Evolutionary conservation across 164 flowering plant species (phyloP).

Genomic region (Liriodendron chinense): DNA sequence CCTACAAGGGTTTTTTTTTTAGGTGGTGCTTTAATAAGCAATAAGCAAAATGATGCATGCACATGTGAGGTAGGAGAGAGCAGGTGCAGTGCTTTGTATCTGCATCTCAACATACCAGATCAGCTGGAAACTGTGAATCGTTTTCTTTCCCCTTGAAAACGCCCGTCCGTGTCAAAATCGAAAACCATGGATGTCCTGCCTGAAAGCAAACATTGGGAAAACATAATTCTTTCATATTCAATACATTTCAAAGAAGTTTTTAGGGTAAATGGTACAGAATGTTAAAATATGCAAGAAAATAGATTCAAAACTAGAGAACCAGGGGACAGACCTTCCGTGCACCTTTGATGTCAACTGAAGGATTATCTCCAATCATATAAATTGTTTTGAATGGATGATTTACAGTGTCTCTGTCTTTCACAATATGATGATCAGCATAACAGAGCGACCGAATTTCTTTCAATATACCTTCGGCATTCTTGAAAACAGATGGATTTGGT

Average conservation of each 20-base stretch:
- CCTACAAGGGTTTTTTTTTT: neutral
- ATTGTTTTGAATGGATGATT: conserved; percentile 49
- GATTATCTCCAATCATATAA: conserved; percentile 95
- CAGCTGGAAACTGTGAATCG: conserved; percentile 66
- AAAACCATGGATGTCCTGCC: conserved; percentile 96
- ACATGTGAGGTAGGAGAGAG: too few species aligned
- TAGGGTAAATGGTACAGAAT: neutral
- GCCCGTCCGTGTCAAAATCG: conserved; percentile 87
- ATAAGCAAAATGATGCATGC: neutral
- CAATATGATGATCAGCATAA: neutral
- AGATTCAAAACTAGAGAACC: neutral
- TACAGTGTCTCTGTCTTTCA: conserved; percentile 14
- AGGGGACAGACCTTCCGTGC: conserved; percentile 61
- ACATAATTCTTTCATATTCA: neutral
- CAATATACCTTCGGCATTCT: conserved; percentile 64
- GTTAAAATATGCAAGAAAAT: neutral
- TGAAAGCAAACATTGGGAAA: conserved; percentile 22
- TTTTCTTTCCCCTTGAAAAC: conserved; percentile 70
- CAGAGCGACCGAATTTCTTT: conserved; percentile 27
- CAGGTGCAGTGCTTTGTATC: neutral
- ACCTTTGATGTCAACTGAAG: conserved; percentile 82
- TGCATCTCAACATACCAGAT: conserved; percentile 38
- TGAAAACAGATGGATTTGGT: conserved; percentile 79
- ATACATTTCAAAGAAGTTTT: neutral
- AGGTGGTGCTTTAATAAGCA: neutral